A percentile compares a stretch with the other conserved stretches of the same genome.
Evolutionary conservation across 2,329 filamentous ascomycete species (phyloP).

Genomic region (Apiospora marii): DNA sequence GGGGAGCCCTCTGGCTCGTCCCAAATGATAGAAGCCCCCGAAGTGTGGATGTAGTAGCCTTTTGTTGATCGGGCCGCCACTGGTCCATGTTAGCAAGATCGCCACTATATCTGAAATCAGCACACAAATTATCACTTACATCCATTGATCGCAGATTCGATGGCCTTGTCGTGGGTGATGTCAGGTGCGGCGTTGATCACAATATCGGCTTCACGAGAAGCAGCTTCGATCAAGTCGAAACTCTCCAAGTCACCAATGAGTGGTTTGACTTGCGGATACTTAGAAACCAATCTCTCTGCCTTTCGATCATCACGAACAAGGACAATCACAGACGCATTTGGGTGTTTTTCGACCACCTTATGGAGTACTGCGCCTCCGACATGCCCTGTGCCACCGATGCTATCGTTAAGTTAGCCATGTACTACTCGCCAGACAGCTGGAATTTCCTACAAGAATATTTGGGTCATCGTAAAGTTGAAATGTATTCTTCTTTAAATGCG

Average conservation of each 20-base stretch:
- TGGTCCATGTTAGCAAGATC: not conserved
- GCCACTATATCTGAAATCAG: not conserved
- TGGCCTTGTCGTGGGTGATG: slow-evolving; percentile 31
- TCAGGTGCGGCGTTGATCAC: slow-evolving; percentile 33
- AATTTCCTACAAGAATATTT: slow-evolving; percentile 16
- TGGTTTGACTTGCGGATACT: slow-evolving; percentile 30
- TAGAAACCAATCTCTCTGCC: slow-evolving; percentile 27
- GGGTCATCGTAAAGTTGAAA: not conserved
- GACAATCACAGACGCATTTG: slow-evolving; percentile 28
- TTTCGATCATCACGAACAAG: slow-evolving; percentile 30
- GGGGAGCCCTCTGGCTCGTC: slow-evolving; percentile 24
- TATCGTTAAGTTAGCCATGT: not conserved
- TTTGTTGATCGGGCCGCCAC: not conserved
- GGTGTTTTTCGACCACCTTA: slow-evolving; percentile 27
- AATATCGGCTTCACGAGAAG: slow-evolving; percentile 31
- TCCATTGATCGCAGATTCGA: slow-evolving; percentile 29
- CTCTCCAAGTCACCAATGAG: slow-evolving; percentile 29
- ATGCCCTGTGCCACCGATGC: slow-evolving; percentile 34
- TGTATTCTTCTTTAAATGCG: not conserved
- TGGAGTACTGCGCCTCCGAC: slow-evolving; percentile 33
- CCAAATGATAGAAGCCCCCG: slow-evolving; percentile 33
- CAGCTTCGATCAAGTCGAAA: slow-evolving; percentile 25
- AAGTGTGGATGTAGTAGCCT: slow-evolving; percentile 33
- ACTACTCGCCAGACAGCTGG: not conserved
- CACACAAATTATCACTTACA: not conserved